Evolutionary conservation across 805 yeast species (phyloP), one percentile per base, ranked within the genome.

Genomic region (Candida manassasensis): DNA sequence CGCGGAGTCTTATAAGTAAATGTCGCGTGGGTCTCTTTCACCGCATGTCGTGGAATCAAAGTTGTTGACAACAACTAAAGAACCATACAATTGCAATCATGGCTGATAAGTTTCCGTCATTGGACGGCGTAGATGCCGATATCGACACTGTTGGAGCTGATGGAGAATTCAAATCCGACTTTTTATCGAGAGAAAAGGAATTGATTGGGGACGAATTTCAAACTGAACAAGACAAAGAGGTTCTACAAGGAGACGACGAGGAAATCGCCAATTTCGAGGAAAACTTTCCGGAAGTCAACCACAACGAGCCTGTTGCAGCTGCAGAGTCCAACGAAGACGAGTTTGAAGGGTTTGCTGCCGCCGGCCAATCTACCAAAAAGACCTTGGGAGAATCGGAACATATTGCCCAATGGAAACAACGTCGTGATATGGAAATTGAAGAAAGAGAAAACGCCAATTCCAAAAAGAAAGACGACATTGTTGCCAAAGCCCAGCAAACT

Each of bases 101-200:
- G 86, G 77, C 85, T 37, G 90, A 84, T 43, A 81, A 81, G 60
- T 83, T 77, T 57, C 93, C 94, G 32, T 87, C 76, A 42, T 66
- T 82, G 44, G 79, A 74, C 35, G 71, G 75, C 29, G 50, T 52
- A 41, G 59, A 49, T 37, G 47, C 48, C 27, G 56, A 50, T 32
- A 35, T 53, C 18, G 54, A 54, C 5, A 61, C 60, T 24, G 52
- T 47, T 21, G 53, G 46, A 19, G 63, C 55, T 18, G 57, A 52
- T 16, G 73, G 59, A 12, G 46, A 34, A 6, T 21, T 44, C 21
- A 70, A 57, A 32, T 63, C 73, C 6, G 86, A 81, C 55, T 81
- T 82, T 52, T 63, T 82, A 34, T 62, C 80, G 19, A 73, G 89
- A 57, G 89, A 82, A 55, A 74, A 74, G 50, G 83, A 79, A 44